A percentile compares a stretch with the other conserved stretches of the same genome.
Conservation (phyloP, 2,329 filamentous ascomycete species). For the Setomelanomma holmii region DNA sequence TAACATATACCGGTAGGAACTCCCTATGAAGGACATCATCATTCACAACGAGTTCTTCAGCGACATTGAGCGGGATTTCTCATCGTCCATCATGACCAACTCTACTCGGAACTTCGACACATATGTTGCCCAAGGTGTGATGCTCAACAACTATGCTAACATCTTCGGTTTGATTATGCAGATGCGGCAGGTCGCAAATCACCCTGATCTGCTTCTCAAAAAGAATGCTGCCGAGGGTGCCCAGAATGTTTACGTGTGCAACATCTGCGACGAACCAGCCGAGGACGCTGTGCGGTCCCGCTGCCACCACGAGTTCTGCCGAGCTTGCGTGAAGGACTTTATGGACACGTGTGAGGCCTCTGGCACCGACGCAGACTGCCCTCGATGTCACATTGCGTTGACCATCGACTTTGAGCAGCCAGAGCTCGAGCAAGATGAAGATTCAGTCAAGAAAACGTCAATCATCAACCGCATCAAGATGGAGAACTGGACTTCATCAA, state of each 20-base stretch:
- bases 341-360: conserved; percentile 76
- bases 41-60: conserved; percentile 96
- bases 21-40: conserved; percentile 91
- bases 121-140: conserved; percentile 90
- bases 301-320: conserved; percentile 93
- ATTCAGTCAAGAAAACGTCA: conserved; percentile 87
- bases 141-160: conserved; percentile 90
- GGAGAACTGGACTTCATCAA: conserved; percentile 98
- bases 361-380: conserved; percentile 72
- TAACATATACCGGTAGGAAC: conserved; percentile 58
- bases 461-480: conserved; percentile 99
- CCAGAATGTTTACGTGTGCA: conserved; percentile 89
- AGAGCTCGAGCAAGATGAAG: conserved; percentile 90
- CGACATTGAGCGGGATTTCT: conserved; percentile 94
- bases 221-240: conserved; percentile 79
- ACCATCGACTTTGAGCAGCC: conserved; percentile 94
- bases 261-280: conserved; percentile 94
- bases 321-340: conserved; percentile 80
- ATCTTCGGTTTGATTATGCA: conserved; percentile 99
- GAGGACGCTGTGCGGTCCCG: conserved; percentile 92
- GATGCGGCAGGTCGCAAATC: conserved; percentile 97
- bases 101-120: conserved; percentile 90
- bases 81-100: conserved; percentile 92
- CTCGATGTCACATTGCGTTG: conserved; percentile 87
- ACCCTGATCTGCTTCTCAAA: conserved; percentile 91